Conservation (phyloP, 2,329 filamentous ascomycete species). For the Fusarium sp. region DNA sequence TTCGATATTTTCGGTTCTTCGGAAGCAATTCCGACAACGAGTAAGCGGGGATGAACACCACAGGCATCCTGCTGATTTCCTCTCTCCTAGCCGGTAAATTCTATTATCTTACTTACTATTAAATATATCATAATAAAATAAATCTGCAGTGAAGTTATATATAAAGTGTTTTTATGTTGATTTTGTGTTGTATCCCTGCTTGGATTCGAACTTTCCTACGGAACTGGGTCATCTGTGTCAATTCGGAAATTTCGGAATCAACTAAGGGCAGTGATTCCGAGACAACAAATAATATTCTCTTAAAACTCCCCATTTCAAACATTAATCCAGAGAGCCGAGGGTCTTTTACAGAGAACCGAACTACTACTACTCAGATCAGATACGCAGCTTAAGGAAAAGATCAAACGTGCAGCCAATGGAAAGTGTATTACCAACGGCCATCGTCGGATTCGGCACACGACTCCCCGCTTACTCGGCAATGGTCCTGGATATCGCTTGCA, state of each 20-base stretch:
- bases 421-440: background rate
- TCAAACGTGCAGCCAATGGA: slow-evolving; percentile 4
- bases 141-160: too few relatives aligned
- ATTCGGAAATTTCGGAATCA: slow-evolving; percentile 11
- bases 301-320: background rate
- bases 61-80: too few relatives aligned
- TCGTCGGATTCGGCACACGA: slow-evolving; percentile 19
- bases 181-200: too few relatives aligned
- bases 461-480: slow-evolving; percentile 31
- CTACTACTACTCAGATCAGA: background rate
- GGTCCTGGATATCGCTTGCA: slow-evolving; percentile 3
- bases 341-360: background rate
- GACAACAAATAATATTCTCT: background rate
- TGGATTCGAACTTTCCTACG: too few relatives aligned
- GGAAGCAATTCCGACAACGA: background rate
- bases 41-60: background rate
- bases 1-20: background rate
- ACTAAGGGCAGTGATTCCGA: background rate
- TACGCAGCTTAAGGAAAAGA: background rate
- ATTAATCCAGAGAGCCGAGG: background rate
- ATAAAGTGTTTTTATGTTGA: too few relatives aligned
- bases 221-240: background rate
- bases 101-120: too few relatives aligned
- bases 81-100: too few relatives aligned
- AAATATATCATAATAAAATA: too few relatives aligned